A percentile compares a stretch with the other conserved stretches of the same genome.
phyloP scores from a whole-genome alignment of 495 filamentous ascomycete genomes.

The Gamarada debralockiae region DNA sequence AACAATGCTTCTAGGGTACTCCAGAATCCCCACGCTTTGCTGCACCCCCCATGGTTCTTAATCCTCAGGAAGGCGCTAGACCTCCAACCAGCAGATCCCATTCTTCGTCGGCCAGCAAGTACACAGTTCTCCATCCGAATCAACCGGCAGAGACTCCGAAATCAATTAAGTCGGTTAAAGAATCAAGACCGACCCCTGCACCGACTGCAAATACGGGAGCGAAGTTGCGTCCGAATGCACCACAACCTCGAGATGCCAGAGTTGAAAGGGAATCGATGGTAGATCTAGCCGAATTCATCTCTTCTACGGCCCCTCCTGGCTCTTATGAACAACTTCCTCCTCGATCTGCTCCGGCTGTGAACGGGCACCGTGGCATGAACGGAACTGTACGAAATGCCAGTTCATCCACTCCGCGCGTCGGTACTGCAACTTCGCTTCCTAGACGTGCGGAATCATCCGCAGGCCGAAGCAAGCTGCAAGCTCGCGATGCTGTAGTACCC shows the following conservation, averaged over 20 bases:
- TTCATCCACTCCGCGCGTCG: constrained; percentile 7
- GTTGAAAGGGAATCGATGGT: constrained; percentile 58
- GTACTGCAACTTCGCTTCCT: not conserved
- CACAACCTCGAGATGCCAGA: constrained; percentile 65
- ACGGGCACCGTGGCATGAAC: constrained; percentile 14
- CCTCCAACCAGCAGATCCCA: constrained; percentile 19
- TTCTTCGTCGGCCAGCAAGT: constrained; percentile 35
- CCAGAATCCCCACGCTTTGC: constrained; percentile 18
- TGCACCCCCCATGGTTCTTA: not conserved
- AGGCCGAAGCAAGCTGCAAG: constrained; percentile 52
- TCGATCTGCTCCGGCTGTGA: not conserved
- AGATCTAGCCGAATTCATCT: constrained; percentile 81
- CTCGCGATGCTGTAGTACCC: constrained; percentile 63
- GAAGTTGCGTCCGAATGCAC: constrained; percentile 26
- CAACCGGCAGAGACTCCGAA: constrained; percentile 27
- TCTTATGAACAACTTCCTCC: constrained; percentile 10
- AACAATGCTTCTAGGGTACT: constrained; percentile 5
- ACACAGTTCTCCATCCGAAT: constrained; percentile 34
- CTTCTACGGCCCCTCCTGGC: constrained; percentile 50
- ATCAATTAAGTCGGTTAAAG: constrained; percentile 24
- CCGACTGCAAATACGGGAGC: constrained; percentile 26
- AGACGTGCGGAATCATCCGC: constrained; percentile 21
- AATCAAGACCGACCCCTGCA: constrained; percentile 26
- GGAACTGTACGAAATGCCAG: constrained; percentile 19
- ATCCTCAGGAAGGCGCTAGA: constrained; percentile 11